phyloP scores from a whole-genome alignment of 352 stramenopile genomes.

The Globisporangium megalacanthum region DNA sequence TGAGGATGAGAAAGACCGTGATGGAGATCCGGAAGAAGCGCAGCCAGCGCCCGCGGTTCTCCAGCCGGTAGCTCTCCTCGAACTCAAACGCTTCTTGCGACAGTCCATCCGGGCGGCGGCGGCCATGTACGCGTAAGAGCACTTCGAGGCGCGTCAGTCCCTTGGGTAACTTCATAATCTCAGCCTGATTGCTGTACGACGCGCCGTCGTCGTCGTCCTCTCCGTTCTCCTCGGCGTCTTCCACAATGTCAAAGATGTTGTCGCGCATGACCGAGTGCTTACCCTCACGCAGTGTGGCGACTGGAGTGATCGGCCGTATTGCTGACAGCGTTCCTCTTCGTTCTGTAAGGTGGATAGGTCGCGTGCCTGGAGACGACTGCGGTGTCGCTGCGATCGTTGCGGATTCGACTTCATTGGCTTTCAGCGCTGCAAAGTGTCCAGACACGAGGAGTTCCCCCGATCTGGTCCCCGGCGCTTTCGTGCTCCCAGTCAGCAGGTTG shows the following conservation, averaged over 20 bases:
- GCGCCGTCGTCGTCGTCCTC: conserved; percentile 20
- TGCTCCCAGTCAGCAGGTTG: conserved; percentile 16
- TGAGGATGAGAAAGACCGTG: conserved; percentile 56
- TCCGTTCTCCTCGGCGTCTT: conserved; percentile 45
- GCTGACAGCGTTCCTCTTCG: conserved; percentile 28
- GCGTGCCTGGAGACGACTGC: neutral
- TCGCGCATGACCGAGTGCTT: conserved; percentile 47
- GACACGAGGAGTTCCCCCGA: conserved; percentile 7
- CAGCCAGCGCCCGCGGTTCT: conserved; percentile 64
- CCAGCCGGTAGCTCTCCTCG: conserved; percentile 65
- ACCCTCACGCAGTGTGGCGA: conserved; percentile 22
- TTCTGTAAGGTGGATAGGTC: conserved; percentile 17
- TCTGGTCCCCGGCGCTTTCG: neutral
- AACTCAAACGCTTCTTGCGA: conserved; percentile 58
- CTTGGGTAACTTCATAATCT: conserved; percentile 74
- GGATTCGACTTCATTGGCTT: conserved; percentile 22
- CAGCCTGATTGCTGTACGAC: conserved; percentile 29
- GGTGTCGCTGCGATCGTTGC: conserved; percentile 26
- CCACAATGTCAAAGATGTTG: conserved; percentile 77
- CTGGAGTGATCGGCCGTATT: conserved; percentile 30
- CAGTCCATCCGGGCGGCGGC: conserved; percentile 19
- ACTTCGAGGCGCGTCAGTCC: conserved; percentile 66
- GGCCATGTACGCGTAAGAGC: conserved; percentile 46
- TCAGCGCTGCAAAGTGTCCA: conserved; percentile 19
- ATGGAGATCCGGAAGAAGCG: conserved; percentile 66